A percentile compares a stretch with the other conserved stretches of the same genome.
Conservation (phyloP, 345 rosid species). For the Hevea brasiliensis region DNA sequence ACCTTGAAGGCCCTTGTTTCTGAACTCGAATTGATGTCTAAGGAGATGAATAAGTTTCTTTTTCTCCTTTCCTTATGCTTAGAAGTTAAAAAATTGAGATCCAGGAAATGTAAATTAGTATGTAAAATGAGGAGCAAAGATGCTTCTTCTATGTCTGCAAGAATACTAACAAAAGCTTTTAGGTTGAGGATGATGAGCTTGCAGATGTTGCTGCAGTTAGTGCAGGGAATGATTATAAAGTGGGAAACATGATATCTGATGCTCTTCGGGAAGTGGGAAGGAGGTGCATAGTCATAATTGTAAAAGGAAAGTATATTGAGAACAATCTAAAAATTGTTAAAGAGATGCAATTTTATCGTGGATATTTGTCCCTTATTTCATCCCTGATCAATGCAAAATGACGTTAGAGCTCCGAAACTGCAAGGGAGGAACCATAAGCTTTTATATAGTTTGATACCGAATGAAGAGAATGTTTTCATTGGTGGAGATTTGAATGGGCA, state of each 20-base stretch:
- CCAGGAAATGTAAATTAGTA: background rate
- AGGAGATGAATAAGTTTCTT: slow-evolving; percentile 51
- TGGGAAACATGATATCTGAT: slow-evolving; percentile 72
- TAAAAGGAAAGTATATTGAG: slow-evolving; percentile 56
- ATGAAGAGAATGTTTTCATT: no score
- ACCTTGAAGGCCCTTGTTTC: slow-evolving; percentile 72
- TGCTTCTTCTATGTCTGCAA: background rate
- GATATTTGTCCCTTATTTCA: slow-evolving; percentile 81
- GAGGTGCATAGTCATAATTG: slow-evolving; percentile 70
- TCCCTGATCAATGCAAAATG: slow-evolving; percentile 65
- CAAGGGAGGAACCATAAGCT: slow-evolving; percentile 54
- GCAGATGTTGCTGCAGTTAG: slow-evolving; percentile 88
- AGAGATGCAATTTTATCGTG: slow-evolving; percentile 93
- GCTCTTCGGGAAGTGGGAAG: slow-evolving; percentile 72
- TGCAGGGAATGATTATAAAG: slow-evolving; percentile 72
- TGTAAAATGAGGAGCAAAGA: background rate
- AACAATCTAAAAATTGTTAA: slow-evolving; percentile 65
- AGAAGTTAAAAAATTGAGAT: background rate
- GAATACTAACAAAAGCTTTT: background rate
- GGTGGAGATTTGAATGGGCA: no score
- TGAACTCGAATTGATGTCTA: slow-evolving; percentile 80
- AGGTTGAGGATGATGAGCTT: slow-evolving; percentile 77
- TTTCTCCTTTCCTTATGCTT: background rate
- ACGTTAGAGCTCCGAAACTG: slow-evolving; percentile 66
- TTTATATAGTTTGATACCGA: slow-evolving; percentile 9